Evolutionary conservation across 2,329 filamentous ascomycete genomes (phyloP), one percentile per base, ranked within the genome.

Genomic region (Cordyceps tenuipes): DNA sequence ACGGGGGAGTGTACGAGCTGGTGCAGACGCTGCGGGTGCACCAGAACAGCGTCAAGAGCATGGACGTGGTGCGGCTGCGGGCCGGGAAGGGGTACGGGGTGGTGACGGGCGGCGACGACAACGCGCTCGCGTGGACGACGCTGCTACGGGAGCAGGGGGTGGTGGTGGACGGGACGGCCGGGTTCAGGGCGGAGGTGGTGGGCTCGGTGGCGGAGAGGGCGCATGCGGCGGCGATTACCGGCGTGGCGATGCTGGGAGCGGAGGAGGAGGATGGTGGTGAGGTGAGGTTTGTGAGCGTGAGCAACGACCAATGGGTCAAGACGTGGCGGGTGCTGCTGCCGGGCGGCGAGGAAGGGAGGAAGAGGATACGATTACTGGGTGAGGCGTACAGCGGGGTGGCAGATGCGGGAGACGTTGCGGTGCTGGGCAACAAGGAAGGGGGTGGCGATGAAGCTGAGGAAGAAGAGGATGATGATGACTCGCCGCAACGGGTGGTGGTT

Each of bases 101-200:
- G 19, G 71, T 90, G 5, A 91, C 90, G 0, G 91, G 90, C 29
- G 91, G 94, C 23, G 94, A 99, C 67, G 94, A 97, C 71, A 94
- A 94, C 63, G 87, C 88, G 3, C 71, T 97, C 0, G 86, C 82
- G 0, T 67, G 90, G 12, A 82, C 81, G 26, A 82, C 81, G 26
- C 71, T 61, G 0, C 57, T 74, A 23, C 41, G 15, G 31, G 49
- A n/a, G 39, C 13, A 21, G 1, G 15, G 23, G 10, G 26, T 10
- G 31, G 49, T 13, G 39, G 17, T 15, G 1, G 15, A 23, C 6
- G 26, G 23, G 21, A 5, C 1, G 21, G 1, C 3, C 0, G 5
- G 47, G 6, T 52, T 51, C 23, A 13, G 12, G 56, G 47, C 39
- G 3, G 48, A 52, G 56, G 26, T 44, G 56, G 26, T 44, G 8